Evolutionary conservation across 768 basidiomycete species (phyloP).

Genomic region (Tricholoma furcatifolium): DNA sequence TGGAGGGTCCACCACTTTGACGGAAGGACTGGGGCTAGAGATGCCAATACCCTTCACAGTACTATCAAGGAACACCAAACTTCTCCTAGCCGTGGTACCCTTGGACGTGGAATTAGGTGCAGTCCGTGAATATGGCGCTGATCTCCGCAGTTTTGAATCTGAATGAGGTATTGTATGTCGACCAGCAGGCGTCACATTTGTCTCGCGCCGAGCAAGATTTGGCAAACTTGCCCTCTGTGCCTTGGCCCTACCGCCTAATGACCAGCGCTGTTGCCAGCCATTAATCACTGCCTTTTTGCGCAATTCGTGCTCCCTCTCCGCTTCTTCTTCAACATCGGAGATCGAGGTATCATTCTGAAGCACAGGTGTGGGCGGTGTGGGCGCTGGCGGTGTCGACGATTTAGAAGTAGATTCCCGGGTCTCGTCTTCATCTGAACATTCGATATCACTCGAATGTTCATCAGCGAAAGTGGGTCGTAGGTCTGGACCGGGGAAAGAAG

Average conservation of each 20-base stretch:
- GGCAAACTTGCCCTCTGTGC: slow-evolving; percentile 16
- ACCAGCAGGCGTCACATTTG: slow-evolving; percentile 44
- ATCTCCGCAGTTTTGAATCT: slow-evolving; percentile 13
- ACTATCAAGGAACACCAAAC: slow-evolving; percentile 23
- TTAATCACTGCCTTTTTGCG: slow-evolving; percentile 43
- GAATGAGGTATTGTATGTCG: slow-evolving; percentile 26
- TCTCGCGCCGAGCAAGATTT: slow-evolving; percentile 39
- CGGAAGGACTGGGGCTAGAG: background rate
- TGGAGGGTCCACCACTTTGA: background rate
- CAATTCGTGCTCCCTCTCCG: slow-evolving; percentile 23
- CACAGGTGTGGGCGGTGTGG: slow-evolving; percentile 38
- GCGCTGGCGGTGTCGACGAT: slow-evolving; percentile 29
- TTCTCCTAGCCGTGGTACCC: slow-evolving; percentile 14
- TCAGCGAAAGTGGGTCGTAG: slow-evolving; percentile 43
- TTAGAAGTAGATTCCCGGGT: slow-evolving; percentile 15
- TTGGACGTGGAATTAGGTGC: slow-evolving; percentile 14
- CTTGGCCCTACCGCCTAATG: slow-evolving; percentile 40
- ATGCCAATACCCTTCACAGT: slow-evolving; percentile 9
- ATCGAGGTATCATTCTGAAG: slow-evolving; percentile 23
- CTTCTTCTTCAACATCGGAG: slow-evolving; percentile 26
- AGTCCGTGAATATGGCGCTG: slow-evolving; percentile 15
- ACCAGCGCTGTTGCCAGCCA: slow-evolving; percentile 58
- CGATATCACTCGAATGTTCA: slow-evolving; percentile 44
- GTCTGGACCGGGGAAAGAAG: slow-evolving; percentile 36
- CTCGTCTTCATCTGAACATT: slow-evolving; percentile 34